Base-by-base conservation (phyloP, 1,284 basidiomycete genomes). In the Marasmius tenuissimus region DNA sequence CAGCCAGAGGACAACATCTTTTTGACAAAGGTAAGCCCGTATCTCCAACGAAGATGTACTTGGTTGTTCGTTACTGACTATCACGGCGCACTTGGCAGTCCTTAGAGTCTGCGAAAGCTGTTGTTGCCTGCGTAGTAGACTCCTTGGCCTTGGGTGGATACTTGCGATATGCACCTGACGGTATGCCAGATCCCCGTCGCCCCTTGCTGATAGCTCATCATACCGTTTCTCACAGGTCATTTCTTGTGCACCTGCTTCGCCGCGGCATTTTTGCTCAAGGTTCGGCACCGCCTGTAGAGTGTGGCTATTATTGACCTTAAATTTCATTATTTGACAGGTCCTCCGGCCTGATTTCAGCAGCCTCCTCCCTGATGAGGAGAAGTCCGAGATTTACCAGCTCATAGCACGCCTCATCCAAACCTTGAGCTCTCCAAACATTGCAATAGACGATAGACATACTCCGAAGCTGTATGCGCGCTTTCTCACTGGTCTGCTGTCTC, bases 181-280 rank as follows among this genome's bases (percentile, higher is more conserved):
- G 90, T 84, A 72, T 60, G 77, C 63, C 35, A 48, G 35, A 54
- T 47, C 63, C 40, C 60, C 9, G 58, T 12, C 20, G 33, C 42
- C 12, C 53, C 42, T 47, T 58, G 58, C 62, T 61, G 16, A 22
- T 2, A 37, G 45, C 20, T 42, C n/a, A n/a, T n/a, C n/a, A n/a
- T 3, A n/a, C 14, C 18, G 38, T 14, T n/a, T 11, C 22, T 1
- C 11, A 34, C 57, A 89, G 87, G 88, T 8, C 88, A 94, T 71
- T 94, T 95, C 68, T 82, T 95, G 48, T 93, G 93, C 69, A 84
- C 90, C 1, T 85, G 92, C 1, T 96, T 95, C 70, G 93, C 93
- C 0, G 91, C 91, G 49, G 93, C 91, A 0, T 93, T 93, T 75
- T 76, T 93, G 59, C 82, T 93, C 66, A 93, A 93, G 81, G 90